Percentiles rank a stretch among this genome's conserved stretches.
Evolutionary conservation across 495 filamentous ascomycete species (phyloP).

Genomic region (Cairneyella variabilis): DNA sequence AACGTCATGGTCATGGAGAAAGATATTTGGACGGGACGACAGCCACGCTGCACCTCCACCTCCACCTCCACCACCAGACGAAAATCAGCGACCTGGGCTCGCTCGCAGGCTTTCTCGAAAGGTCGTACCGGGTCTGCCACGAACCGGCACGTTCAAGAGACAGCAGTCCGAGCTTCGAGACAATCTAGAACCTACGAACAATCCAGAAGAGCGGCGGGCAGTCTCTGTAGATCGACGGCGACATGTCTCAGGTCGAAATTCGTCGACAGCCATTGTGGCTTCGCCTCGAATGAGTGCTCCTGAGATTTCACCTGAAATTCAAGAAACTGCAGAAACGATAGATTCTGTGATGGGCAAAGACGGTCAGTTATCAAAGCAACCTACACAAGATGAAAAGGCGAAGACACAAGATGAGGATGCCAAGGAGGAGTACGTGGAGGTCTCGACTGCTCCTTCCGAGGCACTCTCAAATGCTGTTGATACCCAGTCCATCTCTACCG

Average conservation of each 20-base stretch:
- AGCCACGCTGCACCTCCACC: neutral
- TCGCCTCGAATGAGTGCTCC: slow-evolving; percentile 21
- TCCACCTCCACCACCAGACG: slow-evolving; percentile 11
- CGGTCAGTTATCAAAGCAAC: neutral
- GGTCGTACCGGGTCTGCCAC: slow-evolving; percentile 76
- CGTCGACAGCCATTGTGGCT: slow-evolving; percentile 9
- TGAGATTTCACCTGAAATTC: slow-evolving; percentile 17
- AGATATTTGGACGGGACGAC: slow-evolving; percentile 29
- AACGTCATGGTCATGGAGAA: slow-evolving; percentile 29
- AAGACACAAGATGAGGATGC: too few species aligned
- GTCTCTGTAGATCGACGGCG: slow-evolving; percentile 59
- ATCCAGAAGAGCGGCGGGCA: slow-evolving; percentile 63
- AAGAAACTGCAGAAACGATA: slow-evolving; percentile 16
- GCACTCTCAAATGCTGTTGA: too few species aligned
- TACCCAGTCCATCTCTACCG: slow-evolving; percentile 42
- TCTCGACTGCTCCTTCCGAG: slow-evolving; percentile 15
- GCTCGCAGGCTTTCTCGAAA: slow-evolving; percentile 58
- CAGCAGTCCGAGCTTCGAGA: slow-evolving; percentile 77
- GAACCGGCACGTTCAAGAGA: slow-evolving; percentile 71
- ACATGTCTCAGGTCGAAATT: slow-evolving; percentile 8
- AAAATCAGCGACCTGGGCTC: slow-evolving; percentile 36
- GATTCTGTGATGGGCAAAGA: slow-evolving; percentile 9
- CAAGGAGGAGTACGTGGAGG: slow-evolving; percentile 19
- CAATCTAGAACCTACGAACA: slow-evolving; percentile 59
- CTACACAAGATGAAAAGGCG: slow-evolving; percentile 17